These are phyloP conservation scores for Trichoderma sp. DNA, from an alignment of 2,329 filamentous ascomycete genomes.

Conservation along the genomic window DNA sequence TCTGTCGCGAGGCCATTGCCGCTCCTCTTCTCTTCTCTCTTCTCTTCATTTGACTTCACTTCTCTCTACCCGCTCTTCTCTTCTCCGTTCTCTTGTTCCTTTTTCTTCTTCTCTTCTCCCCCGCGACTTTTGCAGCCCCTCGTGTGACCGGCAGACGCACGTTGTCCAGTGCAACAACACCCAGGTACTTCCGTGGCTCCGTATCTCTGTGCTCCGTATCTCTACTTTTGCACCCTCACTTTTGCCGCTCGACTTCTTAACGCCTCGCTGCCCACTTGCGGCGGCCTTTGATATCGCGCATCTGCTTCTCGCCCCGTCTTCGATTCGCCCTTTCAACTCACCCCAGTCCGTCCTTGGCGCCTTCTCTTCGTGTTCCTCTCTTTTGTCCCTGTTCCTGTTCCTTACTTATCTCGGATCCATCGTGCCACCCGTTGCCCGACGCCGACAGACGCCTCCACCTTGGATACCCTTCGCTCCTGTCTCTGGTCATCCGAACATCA, in stretches of 20 bases:
- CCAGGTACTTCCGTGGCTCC: neutral
- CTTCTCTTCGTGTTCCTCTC: neutral
- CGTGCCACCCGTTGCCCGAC: slow-evolving; percentile 5
- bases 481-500: slow-evolving; percentile 3
- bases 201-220: slow-evolving; percentile 9
- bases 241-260: neutral
- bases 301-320: slow-evolving; percentile 8
- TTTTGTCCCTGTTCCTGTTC: neutral
- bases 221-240: neutral
- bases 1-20: neutral
- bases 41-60: neutral
- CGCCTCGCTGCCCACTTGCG: neutral
- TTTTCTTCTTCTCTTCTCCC: neutral
- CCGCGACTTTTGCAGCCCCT: neutral
- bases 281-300: slow-evolving; percentile 12
- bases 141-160: slow-evolving; percentile 13
- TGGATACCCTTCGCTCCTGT: neutral
- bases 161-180: neutral
- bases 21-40: neutral
- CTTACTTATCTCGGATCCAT: neutral
- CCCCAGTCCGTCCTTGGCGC: slow-evolving; percentile 11
- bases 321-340: slow-evolving; percentile 11
- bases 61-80: neutral
- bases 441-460: slow-evolving; percentile 1
- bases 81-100: neutral